A percentile compares a stretch with the other conserved stretches of the same genome.
These are phyloP conservation scores for Solanum sparsipilum DNA, from an alignment of 257 asterid species.

Conservation along the genomic window DNA sequence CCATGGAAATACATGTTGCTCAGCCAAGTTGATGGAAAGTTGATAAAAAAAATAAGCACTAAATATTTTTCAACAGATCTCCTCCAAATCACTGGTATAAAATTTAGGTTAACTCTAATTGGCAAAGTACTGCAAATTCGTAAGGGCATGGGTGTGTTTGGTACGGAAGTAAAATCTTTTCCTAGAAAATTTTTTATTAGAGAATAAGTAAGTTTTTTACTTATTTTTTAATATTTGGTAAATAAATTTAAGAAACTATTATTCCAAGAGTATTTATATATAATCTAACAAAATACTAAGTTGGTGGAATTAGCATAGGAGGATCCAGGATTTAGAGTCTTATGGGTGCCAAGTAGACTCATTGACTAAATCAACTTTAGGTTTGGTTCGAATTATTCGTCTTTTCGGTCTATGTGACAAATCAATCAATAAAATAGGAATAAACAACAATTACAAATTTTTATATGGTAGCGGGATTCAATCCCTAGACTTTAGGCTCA, in stretches of 20 bases:
- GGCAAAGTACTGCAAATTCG: neutral
- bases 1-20: neutral
- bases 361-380: too few relatives aligned
- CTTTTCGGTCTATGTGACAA: too few relatives aligned
- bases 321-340: too few relatives aligned
- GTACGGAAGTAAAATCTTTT: neutral
- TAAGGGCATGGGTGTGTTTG: neutral
- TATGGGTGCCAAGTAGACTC: too few relatives aligned
- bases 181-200: neutral
- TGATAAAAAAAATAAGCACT: neutral
- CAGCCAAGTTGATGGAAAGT: neutral
- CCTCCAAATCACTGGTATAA: neutral
- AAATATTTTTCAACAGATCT: neutral
- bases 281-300: neutral
- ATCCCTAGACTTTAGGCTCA: too few relatives aligned
- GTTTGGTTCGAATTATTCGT: too few relatives aligned
- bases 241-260: too few relatives aligned
- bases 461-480: too few relatives aligned
- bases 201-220: neutral
- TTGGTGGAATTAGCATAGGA: neutral
- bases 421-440: too few relatives aligned
- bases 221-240: too few relatives aligned
- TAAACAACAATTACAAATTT: too few relatives aligned
- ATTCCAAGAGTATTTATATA: too few relatives aligned
- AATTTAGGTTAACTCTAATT: neutral